These are phyloP conservation scores for Tuber brumale DNA, from an alignment of 495 filamentous ascomycete species.

Conservation along the genomic window DNA sequence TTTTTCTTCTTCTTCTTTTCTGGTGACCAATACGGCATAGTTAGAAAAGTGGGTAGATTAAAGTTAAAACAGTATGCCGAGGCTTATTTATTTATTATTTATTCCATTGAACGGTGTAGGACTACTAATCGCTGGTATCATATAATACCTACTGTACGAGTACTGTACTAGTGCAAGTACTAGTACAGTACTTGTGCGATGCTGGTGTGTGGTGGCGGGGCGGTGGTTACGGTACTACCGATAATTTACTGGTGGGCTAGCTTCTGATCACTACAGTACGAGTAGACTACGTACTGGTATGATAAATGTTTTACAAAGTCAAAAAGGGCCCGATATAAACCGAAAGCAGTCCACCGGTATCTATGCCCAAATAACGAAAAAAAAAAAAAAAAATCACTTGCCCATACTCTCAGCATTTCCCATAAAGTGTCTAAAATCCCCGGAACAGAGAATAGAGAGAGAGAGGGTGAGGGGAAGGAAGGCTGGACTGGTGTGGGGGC, in stretches of 20 bases:
- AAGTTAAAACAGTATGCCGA: not conserved
- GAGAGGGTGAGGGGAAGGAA: too few relatives aligned
- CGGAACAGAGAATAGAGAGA: not conserved
- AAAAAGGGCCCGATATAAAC: not conserved
- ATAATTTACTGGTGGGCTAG: too few relatives aligned
- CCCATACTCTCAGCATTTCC: not conserved
- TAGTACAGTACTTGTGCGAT: not conserved
- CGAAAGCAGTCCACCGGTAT: not conserved
- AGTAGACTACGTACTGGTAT: too few relatives aligned
- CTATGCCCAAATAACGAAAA: not conserved
- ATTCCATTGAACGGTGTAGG: too few relatives aligned
- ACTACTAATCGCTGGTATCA: too few relatives aligned
- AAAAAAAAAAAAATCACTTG: not conserved
- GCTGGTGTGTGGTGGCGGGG: not conserved
- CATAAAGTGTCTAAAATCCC: not conserved
- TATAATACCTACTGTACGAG: too few relatives aligned
- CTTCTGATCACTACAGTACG: too few relatives aligned
- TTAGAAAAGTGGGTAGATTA: not conserved
- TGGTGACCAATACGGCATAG: not conserved
- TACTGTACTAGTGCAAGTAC: not conserved
- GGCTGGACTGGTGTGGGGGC: not conserved
- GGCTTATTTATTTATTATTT: not conserved
- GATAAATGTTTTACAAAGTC: too few relatives aligned
- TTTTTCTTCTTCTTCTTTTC: not conserved
- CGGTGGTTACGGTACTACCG: too few relatives aligned